phyloP scores from a whole-genome alignment of 2,329 filamentous ascomycete genomes.

The Ophiostoma montium region DNA sequence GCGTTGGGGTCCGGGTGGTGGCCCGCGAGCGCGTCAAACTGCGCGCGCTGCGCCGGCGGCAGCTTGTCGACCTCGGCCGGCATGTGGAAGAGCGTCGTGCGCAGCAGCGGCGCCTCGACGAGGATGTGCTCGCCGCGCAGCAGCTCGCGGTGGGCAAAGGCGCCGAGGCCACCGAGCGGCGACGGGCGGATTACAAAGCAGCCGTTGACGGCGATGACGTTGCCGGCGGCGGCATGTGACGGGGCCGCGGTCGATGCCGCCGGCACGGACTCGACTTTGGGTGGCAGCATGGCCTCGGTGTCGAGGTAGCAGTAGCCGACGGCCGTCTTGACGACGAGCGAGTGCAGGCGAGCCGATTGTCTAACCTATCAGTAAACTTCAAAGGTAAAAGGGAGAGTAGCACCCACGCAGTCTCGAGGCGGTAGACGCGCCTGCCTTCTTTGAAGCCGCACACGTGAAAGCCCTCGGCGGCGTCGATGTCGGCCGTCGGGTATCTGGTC shows the following conservation, averaged over 20 bases:
- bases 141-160: conserved; percentile 29
- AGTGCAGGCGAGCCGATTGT: not conserved
- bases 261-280: not conserved
- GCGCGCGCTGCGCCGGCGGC: conserved; percentile 16
- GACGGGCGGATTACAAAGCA: conserved; percentile 29
- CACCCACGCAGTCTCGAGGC: conserved; percentile 2
- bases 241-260: not conserved
- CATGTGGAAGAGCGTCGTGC: conserved; percentile 18
- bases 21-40: conserved; percentile 25
- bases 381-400: not conserved
- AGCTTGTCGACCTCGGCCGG: conserved; percentile 24
- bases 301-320: conserved; percentile 10
- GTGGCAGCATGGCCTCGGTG: conserved; percentile 4
- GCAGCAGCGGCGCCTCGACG: conserved; percentile 29
- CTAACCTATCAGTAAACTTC: not conserved
- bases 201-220: conserved; percentile 19
- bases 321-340: conserved; percentile 5
- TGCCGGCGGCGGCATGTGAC: not conserved
- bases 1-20: conserved; percentile 12
- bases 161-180: conserved; percentile 29
- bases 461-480: not conserved
- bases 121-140: conserved; percentile 27
- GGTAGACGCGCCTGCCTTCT: conserved; percentile 11
- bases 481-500: conserved; percentile 3
- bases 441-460: not conserved